Conservation (phyloP, 805 yeast species). For the Wickerhamiella azymoides region DNA sequence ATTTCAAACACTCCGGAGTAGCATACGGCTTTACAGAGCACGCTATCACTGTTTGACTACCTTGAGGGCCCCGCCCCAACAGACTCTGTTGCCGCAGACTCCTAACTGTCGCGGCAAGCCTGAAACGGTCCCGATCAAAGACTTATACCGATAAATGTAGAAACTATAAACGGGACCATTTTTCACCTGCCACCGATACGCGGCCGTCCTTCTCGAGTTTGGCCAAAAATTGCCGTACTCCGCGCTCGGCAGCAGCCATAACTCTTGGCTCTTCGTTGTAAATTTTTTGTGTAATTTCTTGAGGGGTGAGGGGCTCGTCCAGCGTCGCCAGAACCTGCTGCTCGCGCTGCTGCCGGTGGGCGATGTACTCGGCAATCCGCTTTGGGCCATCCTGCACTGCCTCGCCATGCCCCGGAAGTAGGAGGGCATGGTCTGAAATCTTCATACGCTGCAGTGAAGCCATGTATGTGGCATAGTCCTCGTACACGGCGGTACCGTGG, state of each 20-base stretch:
- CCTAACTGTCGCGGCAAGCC: too few species aligned
- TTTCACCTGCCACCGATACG: constrained; percentile 10
- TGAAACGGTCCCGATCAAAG: too few species aligned
- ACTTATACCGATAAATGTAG: background rate
- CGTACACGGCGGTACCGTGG: constrained; percentile 26
- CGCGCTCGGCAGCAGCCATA: constrained; percentile 23
- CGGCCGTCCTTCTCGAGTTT: constrained; percentile 20
- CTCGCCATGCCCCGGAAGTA: constrained; percentile 29
- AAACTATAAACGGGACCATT: background rate
- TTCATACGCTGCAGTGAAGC: constrained; percentile 21
- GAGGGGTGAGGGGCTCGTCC: constrained; percentile 9
- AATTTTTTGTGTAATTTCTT: constrained; percentile 19
- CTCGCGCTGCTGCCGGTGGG: constrained; percentile 25
- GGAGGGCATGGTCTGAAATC: constrained; percentile 12
- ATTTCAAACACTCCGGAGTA: too few species aligned
- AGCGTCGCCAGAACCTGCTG: constrained; percentile 20
- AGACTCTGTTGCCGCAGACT: too few species aligned
- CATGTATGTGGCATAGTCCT: constrained; percentile 22
- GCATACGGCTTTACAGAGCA: too few species aligned
- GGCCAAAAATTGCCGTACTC: constrained; percentile 21
- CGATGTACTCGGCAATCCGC: constrained; percentile 23
- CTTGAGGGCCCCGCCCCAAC: too few species aligned
- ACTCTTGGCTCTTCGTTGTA: constrained; percentile 21
- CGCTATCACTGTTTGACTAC: too few species aligned
- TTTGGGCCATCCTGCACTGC: constrained; percentile 21